Base-by-base conservation (phyloP, 495 filamentous ascomycete genomes). In the Talaromyces liani region DNA sequence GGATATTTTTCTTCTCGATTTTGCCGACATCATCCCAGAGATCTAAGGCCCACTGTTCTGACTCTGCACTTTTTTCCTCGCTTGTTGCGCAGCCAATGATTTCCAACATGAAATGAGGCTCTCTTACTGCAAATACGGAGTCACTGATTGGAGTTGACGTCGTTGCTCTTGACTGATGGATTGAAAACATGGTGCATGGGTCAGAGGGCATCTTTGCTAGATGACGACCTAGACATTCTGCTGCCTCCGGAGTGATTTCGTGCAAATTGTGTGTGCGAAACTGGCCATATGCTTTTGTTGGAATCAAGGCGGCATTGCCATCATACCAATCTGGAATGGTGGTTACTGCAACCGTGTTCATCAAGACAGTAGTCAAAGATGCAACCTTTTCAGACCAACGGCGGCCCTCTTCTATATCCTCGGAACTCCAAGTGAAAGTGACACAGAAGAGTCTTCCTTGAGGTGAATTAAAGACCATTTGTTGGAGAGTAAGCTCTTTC, bases 61-160 rank as follows among this genome's bases (percentile, higher is more conserved):
- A 55, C 14, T 56, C 57, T 9, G 58, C 64, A 18, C 34, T 22
- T 3, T 27, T 51, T 25, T 65, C 63, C 25, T 34, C 14, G 16
- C 14, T 36, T 6, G 24, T 60, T 6, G 36, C 60, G 41, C 51
- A 67, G 0, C 62, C 70, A 34, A 75, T 33, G 29, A 78, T 66
- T 67, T 79, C 77, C 0, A 78, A 20, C 72, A 78, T 70, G 61
- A 70, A 74, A 66, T 80, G 77, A 16, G 71, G 69, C 41, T 75
- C 68, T 9, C 75, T 66, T 5, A 68, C 22, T 9, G 34, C 66
- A 63, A 79, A 78, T 0, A 77, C 67, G 0, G 75, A 75, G 31
- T 68, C 57, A 16, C 12, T 33, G 7, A 47, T 58, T 7, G 57
- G 39, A 27, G 18, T 53, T 1, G 65, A 65, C 8, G 70, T 68